phyloP scores from a whole-genome alignment of 1,284 basidiomycete species.

The Cryptococcus hybrid region DNA sequence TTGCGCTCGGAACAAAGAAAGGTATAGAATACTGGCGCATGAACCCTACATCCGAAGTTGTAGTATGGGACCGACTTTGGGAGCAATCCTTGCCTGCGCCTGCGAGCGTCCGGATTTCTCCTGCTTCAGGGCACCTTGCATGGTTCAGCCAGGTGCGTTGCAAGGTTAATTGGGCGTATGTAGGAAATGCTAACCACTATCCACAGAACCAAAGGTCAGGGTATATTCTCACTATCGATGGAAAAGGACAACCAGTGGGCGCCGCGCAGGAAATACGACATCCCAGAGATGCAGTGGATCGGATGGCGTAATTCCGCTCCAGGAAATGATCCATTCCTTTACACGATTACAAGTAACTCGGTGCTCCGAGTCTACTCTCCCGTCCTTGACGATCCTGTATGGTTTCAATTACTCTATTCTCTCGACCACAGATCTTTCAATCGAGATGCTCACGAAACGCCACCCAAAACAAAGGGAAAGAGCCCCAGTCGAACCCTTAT shows the following conservation, averaged over 20 bases:
- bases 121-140: conserved; percentile 28
- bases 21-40: conserved; percentile 42
- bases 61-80: conserved; percentile 46
- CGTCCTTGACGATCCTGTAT: conserved; percentile 78
- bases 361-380: conserved; percentile 76
- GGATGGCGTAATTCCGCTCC: conserved; percentile 32
- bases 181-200: background rate
- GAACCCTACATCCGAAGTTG: conserved; percentile 29
- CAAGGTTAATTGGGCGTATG: too few relatives aligned
- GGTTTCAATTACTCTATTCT: conserved; percentile 73
- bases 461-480: conserved; percentile 49
- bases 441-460: conserved; percentile 45
- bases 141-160: conserved; percentile 23
- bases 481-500: conserved; percentile 42
- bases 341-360: conserved; percentile 38
- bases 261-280: conserved; percentile 40
- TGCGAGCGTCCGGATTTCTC: conserved; percentile 15
- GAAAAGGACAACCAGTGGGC: conserved; percentile 19
- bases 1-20: conserved; percentile 28
- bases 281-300: conserved; percentile 43
- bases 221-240: conserved; percentile 25
- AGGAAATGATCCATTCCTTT: conserved; percentile 41
- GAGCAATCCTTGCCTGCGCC: conserved; percentile 19
- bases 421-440: conserved; percentile 61
- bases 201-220: conserved; percentile 17